phyloP scores from a whole-genome alignment of 1,284 basidiomycete species.

The Irpex sp. region DNA sequence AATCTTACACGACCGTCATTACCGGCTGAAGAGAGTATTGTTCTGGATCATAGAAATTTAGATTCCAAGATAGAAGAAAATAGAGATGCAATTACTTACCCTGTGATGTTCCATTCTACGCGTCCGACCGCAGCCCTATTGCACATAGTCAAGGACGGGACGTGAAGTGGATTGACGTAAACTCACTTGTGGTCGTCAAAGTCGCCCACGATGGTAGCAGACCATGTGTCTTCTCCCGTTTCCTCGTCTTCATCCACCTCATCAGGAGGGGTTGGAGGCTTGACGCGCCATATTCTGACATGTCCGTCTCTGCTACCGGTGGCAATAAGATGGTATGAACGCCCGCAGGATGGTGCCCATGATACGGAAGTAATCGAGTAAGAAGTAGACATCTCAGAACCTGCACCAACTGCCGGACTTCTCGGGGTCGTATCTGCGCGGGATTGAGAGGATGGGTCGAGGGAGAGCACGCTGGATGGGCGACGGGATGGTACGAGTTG shows the following conservation, averaged over 20 bases:
- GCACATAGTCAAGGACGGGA: background rate
- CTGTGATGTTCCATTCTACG: constrained; percentile 88
- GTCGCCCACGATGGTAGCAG: constrained; percentile 72
- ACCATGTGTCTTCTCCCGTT: constrained; percentile 59
- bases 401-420: constrained; percentile 13
- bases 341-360: constrained; percentile 90
- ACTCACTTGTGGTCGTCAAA: constrained; percentile 79
- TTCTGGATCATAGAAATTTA: constrained; percentile 43
- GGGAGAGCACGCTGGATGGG: constrained; percentile 29
- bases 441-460: constrained; percentile 27
- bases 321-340: constrained; percentile 89
- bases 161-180: constrained; percentile 1
- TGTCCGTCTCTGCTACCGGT: constrained; percentile 83
- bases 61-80: constrained; percentile 24
- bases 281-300: constrained; percentile 84
- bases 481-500: constrained; percentile 54
- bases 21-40: constrained; percentile 83
- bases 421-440: constrained; percentile 26
- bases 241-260: constrained; percentile 32
- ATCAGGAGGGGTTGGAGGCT: constrained; percentile 40
- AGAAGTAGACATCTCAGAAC: constrained; percentile 35
- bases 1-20: constrained; percentile 87
- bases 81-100: constrained; percentile 40
- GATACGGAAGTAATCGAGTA: constrained; percentile 76
- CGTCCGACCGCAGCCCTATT: constrained; percentile 60